Evolutionary conservation across 768 basidiomycete species (phyloP), one percentile per base, ranked within the genome.

Genomic region (Russula earlei): DNA sequence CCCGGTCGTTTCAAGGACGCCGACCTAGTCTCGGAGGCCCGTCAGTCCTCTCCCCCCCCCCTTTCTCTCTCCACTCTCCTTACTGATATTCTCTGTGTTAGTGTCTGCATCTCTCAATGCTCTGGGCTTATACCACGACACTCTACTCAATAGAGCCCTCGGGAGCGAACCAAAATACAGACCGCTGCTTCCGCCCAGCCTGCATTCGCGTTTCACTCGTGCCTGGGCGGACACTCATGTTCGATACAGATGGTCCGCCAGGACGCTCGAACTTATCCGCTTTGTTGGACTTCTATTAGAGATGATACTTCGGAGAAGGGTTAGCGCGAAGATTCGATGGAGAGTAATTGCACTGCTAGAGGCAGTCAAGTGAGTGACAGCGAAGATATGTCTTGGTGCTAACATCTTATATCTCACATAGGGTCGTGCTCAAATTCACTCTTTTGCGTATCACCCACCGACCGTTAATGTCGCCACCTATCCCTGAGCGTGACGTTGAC

Each of bases 1-100:
- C 95, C 95, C 42, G 94, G 94, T 58, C 80, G 93, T 61, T 97
- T 98, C 79, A 92, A 91, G 71, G 94, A 97, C 77, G 92, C 93
- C 44, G 94, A 97, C 69, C 75, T 98, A 48, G 93, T 90, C 57
- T 92, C 91, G 12, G 95, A 98, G 80, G 82, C 87, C 65, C 75
- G 94, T 95, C 63, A 78, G 92, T 88, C 59, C 48, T 58, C 19
- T 47, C 58, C 43, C 64, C 57, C 20, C 31, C 52, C 46, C 53
- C 48, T 31, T 34, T 44, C 11, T 52, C 59, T 33, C 49, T 37
- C 43, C 47, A 55, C 24, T 27, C 33, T n/a, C n/a, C n/a, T n/a
- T n/a, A n/a, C 31, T 56, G 42, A 54, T 55, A 11, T 33, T 20
- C n/a, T 37, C 12, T 34, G 25, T 52, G 40, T 27, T 67, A 97